Conservation (phyloP, 345 rosid genomes). For the Mercurialis annua region DNA sequence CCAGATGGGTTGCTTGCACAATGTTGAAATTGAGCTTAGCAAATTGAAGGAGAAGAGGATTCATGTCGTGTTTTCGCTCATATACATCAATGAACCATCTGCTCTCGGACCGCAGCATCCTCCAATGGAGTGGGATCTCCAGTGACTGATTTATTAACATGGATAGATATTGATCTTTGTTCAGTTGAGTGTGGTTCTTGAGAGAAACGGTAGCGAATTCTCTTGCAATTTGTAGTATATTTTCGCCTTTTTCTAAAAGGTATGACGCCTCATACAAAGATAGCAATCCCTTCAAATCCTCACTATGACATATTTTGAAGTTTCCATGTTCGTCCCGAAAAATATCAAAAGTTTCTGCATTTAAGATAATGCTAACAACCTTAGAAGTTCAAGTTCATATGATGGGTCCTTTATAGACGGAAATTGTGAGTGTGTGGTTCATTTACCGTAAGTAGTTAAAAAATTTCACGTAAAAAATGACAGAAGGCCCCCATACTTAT, state of each 20-base stretch:
- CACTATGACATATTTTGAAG: not conserved
- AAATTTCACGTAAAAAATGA: no score
- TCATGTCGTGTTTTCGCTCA: not conserved
- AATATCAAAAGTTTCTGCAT: not conserved
- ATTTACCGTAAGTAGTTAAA: no score
- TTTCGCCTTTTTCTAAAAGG: constrained; percentile 15
- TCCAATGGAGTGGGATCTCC: not conserved
- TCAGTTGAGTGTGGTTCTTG: not conserved
- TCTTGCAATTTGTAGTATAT: not conserved
- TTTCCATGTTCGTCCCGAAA: not conserved
- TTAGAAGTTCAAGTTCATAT: no score
- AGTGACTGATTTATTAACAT: constrained; percentile 19
- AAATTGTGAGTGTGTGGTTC: no score
- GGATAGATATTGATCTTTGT: not conserved
- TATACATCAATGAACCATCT: not conserved
- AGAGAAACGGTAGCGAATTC: constrained; percentile 4
- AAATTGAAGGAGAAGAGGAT: not conserved
- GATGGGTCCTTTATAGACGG: no score
- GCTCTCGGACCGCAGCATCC: not conserved
- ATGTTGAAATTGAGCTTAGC: not conserved
- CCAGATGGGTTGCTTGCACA: not conserved
- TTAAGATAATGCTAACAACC: no score
- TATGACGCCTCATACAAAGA: constrained; percentile 19
- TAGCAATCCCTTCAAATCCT: constrained; percentile 10
- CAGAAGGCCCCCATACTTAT: no score